Base-by-base conservation (phyloP, 2,329 filamentous ascomycete species). In the Penicillium occitanis region DNA sequence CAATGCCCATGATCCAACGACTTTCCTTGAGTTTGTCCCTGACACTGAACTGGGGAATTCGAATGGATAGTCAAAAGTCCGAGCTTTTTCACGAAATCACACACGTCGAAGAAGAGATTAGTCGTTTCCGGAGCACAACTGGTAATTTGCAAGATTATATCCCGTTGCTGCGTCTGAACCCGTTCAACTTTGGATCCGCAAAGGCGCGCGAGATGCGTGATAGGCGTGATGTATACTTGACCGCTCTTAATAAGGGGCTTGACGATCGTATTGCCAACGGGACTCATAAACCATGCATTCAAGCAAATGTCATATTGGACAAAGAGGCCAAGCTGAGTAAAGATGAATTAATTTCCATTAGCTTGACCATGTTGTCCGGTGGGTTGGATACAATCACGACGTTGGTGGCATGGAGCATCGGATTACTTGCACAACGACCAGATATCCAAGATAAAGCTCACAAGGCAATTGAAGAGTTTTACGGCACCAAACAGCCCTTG, bases 361-460 rank as follows among this genome's bases (percentile, higher is more conserved):
- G 86, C 68, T 75, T 90, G 68, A 90, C 88, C 0, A 90, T 91
- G 88, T 78, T 90, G 4, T 88, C 86, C 0, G 88, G 88, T 0
- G 88, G 88, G 0, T 78, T 90, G 3, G 88, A 90, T 68, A 90
- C 88, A 0, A 83, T 90, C 42, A 89, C 87, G 1, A 90, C 87
- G 0, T 79, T 88, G 5, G 84, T 90, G 1, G 85, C 87, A 4
- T 90, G 88, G 88, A 87, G 86, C 70, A 81, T 90, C 61, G 86
- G 84, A 0, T 79, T 88, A 33, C 76, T 90, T 2, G 83, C 87
- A 0, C 82, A 86, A 55, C 81, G 86, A 25, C 84, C 84, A 0
- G 87, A 90, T 65, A 83, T 90, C 5, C 88, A 90, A 70, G 79
- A 85, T 5, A 88, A 85, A 71, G 88, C 88, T 0, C 76, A 83